phyloP scores from a whole-genome alignment of 2,329 filamentous ascomycete species.

The Dothistroma pini region DNA sequence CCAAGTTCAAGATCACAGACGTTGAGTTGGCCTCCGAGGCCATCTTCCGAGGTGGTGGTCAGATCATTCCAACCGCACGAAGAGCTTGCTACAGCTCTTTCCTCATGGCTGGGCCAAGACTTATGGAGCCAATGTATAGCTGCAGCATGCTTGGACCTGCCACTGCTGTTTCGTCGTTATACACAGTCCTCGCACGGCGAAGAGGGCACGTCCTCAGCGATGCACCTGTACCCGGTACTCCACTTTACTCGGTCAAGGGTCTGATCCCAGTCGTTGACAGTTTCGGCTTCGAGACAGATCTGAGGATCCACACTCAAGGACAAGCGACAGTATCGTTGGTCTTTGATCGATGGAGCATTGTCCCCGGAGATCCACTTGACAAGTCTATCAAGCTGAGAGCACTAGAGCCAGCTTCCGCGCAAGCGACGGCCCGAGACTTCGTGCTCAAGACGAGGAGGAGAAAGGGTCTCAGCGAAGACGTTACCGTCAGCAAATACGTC shows the following conservation, averaged over 20 bases:
- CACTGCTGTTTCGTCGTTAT: constrained; percentile 81
- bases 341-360: constrained; percentile 94
- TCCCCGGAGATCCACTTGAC: constrained; percentile 92
- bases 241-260: constrained; percentile 85
- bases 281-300: constrained; percentile 96
- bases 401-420: constrained; percentile 80
- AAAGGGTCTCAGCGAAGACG: constrained; percentile 93
- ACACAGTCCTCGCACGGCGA: constrained; percentile 84
- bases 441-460: constrained; percentile 90
- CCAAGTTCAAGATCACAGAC: constrained; percentile 95
- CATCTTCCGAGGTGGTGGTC: constrained; percentile 91
- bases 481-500: constrained; percentile 91
- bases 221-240: constrained; percentile 88
- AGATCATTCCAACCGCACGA: constrained; percentile 93
- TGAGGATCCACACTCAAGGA: constrained; percentile 93
- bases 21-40: constrained; percentile 80
- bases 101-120: constrained; percentile 89
- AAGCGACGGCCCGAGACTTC: constrained; percentile 91
- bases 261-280: constrained; percentile 94
- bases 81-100: constrained; percentile 94
- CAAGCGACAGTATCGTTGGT: constrained; percentile 85
- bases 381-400: constrained; percentile 76
- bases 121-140: constrained; percentile 95
- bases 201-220: constrained; percentile 93
- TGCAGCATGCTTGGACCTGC: constrained; percentile 91